Conservation (phyloP, 2,329 filamentous ascomycete genomes). For the Rasamsonia emersonii region DNA sequence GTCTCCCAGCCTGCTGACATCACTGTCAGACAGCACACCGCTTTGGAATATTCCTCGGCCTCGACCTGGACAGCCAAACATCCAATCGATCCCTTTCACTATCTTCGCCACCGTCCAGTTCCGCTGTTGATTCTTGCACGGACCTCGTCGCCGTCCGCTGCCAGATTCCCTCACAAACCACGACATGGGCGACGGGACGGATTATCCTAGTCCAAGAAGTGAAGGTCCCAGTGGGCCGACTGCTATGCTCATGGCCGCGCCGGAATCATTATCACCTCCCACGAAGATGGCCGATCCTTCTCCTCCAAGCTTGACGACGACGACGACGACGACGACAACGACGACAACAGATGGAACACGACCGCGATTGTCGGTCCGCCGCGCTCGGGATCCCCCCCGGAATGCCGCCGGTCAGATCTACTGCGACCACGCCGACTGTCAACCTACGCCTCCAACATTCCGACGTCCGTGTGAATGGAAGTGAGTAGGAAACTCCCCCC, state of each 20-base stretch:
- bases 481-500: slow-evolving; percentile 47
- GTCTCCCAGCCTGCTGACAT: too few species aligned
- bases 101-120: not conserved
- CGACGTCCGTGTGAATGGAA: slow-evolving; percentile 87
- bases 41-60: not conserved
- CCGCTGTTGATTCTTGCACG: slow-evolving; percentile 5
- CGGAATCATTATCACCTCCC: slow-evolving; percentile 23
- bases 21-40: too few species aligned
- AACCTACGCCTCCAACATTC: slow-evolving; percentile 57
- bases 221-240: slow-evolving; percentile 30
- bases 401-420: slow-evolving; percentile 67
- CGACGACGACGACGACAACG: too few species aligned
- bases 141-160: slow-evolving; percentile 18
- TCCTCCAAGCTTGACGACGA: slow-evolving; percentile 20
- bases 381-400: slow-evolving; percentile 45
- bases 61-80: not conserved
- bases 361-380: slow-evolving; percentile 34
- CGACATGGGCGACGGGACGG: slow-evolving; percentile 34
- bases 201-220: slow-evolving; percentile 36
- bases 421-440: slow-evolving; percentile 64
- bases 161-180: slow-evolving; percentile 18
- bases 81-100: not conserved
- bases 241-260: slow-evolving; percentile 26
- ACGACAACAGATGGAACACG: slow-evolving; percentile 21
- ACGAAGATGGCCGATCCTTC: slow-evolving; percentile 29